Evolutionary conservation across 306 rosid species (phyloP).

Genomic region (peach (Prunus persica)): DNA sequence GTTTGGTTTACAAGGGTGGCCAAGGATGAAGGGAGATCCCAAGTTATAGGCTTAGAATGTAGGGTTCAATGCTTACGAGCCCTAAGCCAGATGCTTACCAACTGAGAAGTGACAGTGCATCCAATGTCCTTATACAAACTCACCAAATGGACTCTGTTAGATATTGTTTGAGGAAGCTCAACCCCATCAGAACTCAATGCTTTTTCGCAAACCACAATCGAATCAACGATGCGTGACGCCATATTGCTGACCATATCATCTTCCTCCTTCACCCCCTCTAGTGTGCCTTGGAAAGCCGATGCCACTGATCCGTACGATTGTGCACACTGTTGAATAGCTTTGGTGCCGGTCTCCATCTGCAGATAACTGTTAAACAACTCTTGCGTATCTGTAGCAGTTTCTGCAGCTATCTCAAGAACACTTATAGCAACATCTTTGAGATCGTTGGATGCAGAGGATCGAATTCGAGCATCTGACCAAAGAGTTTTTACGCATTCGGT

Average conservation of each 20-base stretch:
- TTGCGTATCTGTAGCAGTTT: background rate
- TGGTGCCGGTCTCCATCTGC: background rate
- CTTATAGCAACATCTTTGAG: background rate
- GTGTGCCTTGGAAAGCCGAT: background rate
- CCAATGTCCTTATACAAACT: background rate
- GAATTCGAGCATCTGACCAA: background rate
- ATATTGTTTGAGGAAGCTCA: background rate
- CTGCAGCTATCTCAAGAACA: background rate
- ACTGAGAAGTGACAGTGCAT: background rate
- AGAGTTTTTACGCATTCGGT: background rate
- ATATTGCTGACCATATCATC: background rate
- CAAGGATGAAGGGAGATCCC: too few relatives aligned
- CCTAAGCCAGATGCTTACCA: background rate
- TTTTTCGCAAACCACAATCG: background rate
- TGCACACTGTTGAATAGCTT: background rate
- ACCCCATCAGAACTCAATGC: background rate
- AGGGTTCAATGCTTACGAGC: too few relatives aligned
- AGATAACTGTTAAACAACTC: background rate
- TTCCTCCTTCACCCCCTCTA: background rate
- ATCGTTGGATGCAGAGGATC: background rate
- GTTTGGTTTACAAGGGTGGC: too few relatives aligned
- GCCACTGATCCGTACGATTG: background rate
- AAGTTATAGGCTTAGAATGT: too few relatives aligned
- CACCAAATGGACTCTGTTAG: background rate
- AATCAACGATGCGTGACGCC: background rate